Evolutionary conservation across 768 basidiomycete species (phyloP), one percentile per base, ranked within the genome.

Genomic region (Naganishia vishniacii): DNA sequence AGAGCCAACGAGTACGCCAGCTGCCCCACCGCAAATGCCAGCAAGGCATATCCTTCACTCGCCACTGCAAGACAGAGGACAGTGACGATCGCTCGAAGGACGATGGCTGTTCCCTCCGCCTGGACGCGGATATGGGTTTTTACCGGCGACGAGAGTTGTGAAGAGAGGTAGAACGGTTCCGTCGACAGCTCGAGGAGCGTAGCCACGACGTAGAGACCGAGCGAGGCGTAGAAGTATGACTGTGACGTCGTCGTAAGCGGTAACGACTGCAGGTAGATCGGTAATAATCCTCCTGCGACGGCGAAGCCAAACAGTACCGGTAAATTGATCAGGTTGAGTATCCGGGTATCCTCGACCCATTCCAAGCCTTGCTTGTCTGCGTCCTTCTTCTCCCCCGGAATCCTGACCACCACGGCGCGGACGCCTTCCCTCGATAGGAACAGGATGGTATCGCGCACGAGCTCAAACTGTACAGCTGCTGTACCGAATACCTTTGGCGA

Each of bases 341-440:
- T 67, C 26, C 65, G 61, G n/a, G 42, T 58, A 37, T 60, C 45
- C 32, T 46, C 34, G 18, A 44, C 29, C 34, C 15, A 37, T 37
- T 34, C 18, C 46, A 37, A 41, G 18, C 23, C n/a, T 31, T 34
- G 23, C 42, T 46, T 56, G 28, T 9, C 56, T 32, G 8, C 61
- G 23, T 62, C 29, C 16, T 62, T 62, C 37, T 70, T 64, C 6
- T 49, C 32, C 25, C 26, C 46, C 29, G 64, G 42, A 23, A 49
- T 81, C n/a, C 92, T 84, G 16, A 95, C 81, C 4, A 95, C 82
- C 6, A 89, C 85, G 73, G 87, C 89, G 42, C 95, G 82, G 8
- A 98, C 83, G 18, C 93, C 94, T 76, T 99, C 95, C n/a, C 95
- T 82, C 34, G 87, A 86, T 8, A 98, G 81, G 76, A 98, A 97